Evolutionary conservation across 176 grass and related monocot genomes (phyloP).

Genomic region (Triticum monococcum): DNA sequence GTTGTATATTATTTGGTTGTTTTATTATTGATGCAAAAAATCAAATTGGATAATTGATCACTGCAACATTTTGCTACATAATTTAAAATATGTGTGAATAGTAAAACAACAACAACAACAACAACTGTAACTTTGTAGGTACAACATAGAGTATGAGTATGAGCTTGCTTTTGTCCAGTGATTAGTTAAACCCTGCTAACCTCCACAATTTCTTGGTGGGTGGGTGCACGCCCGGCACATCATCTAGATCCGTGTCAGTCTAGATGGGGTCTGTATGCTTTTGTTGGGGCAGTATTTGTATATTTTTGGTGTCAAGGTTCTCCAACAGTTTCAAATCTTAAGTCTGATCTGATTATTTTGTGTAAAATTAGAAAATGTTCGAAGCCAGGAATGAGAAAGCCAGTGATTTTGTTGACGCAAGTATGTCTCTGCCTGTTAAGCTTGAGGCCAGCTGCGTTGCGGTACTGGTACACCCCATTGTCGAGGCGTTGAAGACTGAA

Average conservation of each 20-base stretch:
- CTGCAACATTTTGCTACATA: neutral
- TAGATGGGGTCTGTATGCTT: neutral
- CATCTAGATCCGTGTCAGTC: neutral
- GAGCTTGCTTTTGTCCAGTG: neutral
- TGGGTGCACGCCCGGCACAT: neutral
- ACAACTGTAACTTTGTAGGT: neutral
- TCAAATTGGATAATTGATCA: neutral
- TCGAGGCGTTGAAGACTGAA: constrained; percentile 24
- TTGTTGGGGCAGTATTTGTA: neutral
- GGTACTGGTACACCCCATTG: neutral
- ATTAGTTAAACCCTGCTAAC: neutral
- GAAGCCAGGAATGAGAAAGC: neutral
- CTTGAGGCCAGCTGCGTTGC: neutral
- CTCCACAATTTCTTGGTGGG: neutral
- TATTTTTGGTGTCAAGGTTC: neutral
- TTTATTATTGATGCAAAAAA: neutral
- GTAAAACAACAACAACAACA: neutral
- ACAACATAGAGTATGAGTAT: neutral
- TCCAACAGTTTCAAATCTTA: neutral
- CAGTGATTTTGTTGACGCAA: constrained; percentile 29
- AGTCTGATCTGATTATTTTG: constrained; percentile 8
- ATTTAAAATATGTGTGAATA: neutral
- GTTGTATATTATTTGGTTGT: neutral
- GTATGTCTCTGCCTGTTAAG: constrained; percentile 36
- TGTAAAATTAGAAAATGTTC: constrained; percentile 51